Percentiles rank a stretch among this genome's conserved stretches.
phyloP scores from a whole-genome alignment of 345 rosid genomes.

The Euphorbia pulcherrima region DNA sequence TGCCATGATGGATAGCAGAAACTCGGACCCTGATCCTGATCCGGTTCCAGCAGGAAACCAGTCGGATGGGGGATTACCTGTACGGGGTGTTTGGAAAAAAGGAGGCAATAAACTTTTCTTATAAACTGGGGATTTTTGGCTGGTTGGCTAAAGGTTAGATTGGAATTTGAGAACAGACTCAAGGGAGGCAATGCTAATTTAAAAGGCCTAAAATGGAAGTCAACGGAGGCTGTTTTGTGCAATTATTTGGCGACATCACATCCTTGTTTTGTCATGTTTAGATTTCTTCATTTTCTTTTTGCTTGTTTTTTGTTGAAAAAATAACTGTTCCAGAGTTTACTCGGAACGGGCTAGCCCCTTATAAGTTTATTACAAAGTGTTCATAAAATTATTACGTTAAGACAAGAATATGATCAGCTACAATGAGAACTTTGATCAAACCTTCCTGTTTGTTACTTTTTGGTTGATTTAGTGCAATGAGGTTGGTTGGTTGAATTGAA shows the following conservation, averaged over 20 bases:
- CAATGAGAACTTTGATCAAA: not conserved
- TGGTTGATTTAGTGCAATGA: not conserved
- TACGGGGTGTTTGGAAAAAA: slow-evolving; percentile 69
- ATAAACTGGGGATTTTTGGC: slow-evolving; percentile 16
- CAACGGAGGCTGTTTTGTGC: not conserved
- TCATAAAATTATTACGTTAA: not conserved
- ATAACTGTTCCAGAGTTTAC: not conserved
- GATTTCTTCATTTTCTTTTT: not conserved
- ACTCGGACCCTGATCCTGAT: slow-evolving; percentile 40
- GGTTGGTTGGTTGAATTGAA: too few relatives aligned
- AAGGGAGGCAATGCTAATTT: not conserved
- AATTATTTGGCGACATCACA: not conserved
- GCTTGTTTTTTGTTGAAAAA: not conserved
- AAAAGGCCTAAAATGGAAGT: not conserved
- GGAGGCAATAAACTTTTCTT: slow-evolving; percentile 59
- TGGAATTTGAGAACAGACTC: not conserved
- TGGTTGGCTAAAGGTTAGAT: not conserved
- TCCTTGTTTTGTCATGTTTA: not conserved
- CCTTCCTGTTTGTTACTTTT: not conserved
- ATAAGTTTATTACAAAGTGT: slow-evolving; percentile 4
- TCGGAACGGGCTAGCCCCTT: slow-evolving; percentile 1
- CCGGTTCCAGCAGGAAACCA: slow-evolving; percentile 13
- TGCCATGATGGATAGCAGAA: slow-evolving; percentile 46
- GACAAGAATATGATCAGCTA: not conserved
- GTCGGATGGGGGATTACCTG: slow-evolving; percentile 38